Evolutionary conservation across 164 flowering plant genomes (phyloP).

Genomic region (Chimonanthus salicifolius): DNA sequence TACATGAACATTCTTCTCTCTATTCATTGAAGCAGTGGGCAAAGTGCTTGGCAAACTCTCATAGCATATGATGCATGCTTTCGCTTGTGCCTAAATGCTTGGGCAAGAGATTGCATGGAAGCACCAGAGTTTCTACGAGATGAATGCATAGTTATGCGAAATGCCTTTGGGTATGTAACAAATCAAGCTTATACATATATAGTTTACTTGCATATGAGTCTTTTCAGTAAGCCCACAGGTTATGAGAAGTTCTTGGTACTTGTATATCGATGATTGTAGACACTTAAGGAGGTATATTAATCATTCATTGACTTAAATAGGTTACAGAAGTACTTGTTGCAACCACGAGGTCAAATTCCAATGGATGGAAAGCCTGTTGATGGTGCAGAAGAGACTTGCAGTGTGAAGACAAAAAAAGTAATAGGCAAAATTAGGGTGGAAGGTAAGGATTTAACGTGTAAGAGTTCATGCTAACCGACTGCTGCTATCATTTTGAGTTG

Average conservation of each 20-base stretch:
- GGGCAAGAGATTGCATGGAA: conserved; percentile 78
- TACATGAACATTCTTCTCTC: conserved; percentile 1
- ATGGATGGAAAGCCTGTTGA: conserved; percentile 27
- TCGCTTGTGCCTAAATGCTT: conserved; percentile 74
- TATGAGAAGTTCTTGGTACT: neutral
- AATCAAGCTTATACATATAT: neutral
- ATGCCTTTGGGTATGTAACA: conserved; percentile 72
- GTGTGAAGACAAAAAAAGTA: conserved; percentile 43
- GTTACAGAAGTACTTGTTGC: conserved; percentile 65
- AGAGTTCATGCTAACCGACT: neutral
- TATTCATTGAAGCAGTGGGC: conserved; percentile 47
- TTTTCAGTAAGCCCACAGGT: neutral
- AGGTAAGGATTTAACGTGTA: conserved; percentile 43
- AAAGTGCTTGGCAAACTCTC: conserved; percentile 79
- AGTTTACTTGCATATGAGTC: neutral
- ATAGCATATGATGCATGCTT: conserved; percentile 90
- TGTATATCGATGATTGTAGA: neutral
- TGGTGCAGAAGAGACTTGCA: conserved; percentile 37
- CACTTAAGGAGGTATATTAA: neutral
- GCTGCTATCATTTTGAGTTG: neutral
- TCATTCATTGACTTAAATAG: conserved; percentile 24
- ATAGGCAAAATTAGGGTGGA: conserved; percentile 78
- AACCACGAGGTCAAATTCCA: conserved; percentile 48
- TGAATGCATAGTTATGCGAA: conserved; percentile 69
- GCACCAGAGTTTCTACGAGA: conserved; percentile 84